Evolutionary conservation across 495 filamentous ascomycete species (phyloP).

Genomic region (Podospora australis): DNA sequence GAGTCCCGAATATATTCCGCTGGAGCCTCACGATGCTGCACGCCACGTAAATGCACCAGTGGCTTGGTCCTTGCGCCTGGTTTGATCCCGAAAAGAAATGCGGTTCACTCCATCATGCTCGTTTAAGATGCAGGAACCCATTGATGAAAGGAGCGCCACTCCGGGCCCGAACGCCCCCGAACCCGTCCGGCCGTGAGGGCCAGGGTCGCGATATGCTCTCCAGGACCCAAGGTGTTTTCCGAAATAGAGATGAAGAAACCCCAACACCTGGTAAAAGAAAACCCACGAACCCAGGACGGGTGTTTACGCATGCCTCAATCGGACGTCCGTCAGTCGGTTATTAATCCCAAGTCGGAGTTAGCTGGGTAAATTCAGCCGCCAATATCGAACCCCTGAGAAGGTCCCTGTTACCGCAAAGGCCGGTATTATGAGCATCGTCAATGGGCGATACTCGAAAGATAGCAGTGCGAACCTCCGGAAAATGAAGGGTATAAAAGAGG

Average conservation of each 20-base stretch:
- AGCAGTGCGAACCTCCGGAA: not conserved
- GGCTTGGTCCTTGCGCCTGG: constrained; percentile 1
- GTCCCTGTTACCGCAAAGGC: not conserved
- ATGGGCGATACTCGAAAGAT: too few species aligned
- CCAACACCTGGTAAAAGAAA: constrained; percentile 1
- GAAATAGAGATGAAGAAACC: not conserved
- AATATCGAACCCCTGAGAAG: constrained; percentile 9
- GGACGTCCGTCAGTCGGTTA: constrained; percentile 23
- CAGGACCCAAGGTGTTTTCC: not conserved
- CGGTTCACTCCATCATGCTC: not conserved
- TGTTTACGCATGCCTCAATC: constrained; percentile 6
- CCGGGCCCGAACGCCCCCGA: constrained; percentile 16
- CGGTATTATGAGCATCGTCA: too few species aligned
- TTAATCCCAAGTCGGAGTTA: constrained; percentile 17
- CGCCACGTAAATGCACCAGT: constrained; percentile 3
- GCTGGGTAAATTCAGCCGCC: constrained; percentile 22
- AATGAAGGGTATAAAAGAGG: constrained; percentile 12
- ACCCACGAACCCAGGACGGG: not conserved
- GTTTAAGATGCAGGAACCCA: constrained; percentile 18
- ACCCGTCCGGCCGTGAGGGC: not conserved
- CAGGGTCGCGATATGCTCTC: not conserved
- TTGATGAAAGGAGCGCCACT: constrained; percentile 21
- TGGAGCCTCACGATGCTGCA: not conserved
- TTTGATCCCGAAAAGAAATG: not conserved
- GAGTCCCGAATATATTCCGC: not conserved